These are phyloP conservation scores for Fraxinus anomala DNA, from an alignment of 257 asterid species.

Conservation along the genomic window DNA sequence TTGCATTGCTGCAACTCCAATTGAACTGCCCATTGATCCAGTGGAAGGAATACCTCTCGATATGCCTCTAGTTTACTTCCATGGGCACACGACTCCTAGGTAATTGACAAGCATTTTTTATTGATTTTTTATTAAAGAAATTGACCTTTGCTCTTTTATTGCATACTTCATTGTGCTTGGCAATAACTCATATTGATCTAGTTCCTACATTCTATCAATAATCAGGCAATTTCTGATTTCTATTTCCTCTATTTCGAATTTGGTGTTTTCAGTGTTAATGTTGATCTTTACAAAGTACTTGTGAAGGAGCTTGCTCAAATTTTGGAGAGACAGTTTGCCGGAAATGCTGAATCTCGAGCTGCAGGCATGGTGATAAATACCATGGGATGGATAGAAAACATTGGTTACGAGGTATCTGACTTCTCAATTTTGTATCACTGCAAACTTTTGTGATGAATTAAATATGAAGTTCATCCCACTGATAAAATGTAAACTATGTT, in stretches of 20 bases:
- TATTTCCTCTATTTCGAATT: slow-evolving; percentile 12
- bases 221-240: slow-evolving; percentile 12
- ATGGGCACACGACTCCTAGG: slow-evolving; percentile 91
- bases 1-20: slow-evolving; percentile 90
- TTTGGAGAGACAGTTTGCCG: slow-evolving; percentile 79
- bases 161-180: not conserved
- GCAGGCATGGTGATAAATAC: slow-evolving; percentile 95
- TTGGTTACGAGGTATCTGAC: slow-evolving; percentile 83
- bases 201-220: not conserved
- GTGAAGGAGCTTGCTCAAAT: slow-evolving; percentile 90
- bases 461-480: slow-evolving; percentile 15
- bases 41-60: slow-evolving; percentile 98
- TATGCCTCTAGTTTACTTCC: slow-evolving; percentile 95
- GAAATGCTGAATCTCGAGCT: slow-evolving; percentile 90
- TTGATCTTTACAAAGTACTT: slow-evolving; percentile 82
- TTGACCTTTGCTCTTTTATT: slow-evolving; percentile 17
- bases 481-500: not conserved
- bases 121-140: not conserved
- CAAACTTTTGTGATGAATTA: slow-evolving; percentile 13
- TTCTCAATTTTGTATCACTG: not conserved
- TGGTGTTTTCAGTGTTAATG: slow-evolving; percentile 71
- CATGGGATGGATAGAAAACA: slow-evolving; percentile 98
- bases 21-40: slow-evolving; percentile 92
- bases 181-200: not conserved
- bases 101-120: slow-evolving; percentile 21